Conservation (phyloP, 2,329 filamentous ascomycete genomes). For the Fusarium tuaranense region DNA sequence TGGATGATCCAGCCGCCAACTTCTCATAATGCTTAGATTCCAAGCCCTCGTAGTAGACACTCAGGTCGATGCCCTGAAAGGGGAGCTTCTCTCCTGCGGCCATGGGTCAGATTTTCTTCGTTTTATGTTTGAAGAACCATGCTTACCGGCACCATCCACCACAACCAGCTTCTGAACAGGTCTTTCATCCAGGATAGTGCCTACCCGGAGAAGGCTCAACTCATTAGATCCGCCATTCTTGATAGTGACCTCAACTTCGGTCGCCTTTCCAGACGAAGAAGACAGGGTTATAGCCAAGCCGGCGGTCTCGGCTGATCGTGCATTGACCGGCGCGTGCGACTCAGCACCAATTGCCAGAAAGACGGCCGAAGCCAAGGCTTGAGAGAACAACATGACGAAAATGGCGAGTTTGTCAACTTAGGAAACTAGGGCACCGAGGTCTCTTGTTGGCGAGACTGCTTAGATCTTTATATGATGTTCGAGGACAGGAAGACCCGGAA, state of each 20-base stretch:
- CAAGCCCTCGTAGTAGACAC: conserved; percentile 27
- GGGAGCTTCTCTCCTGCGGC: not conserved
- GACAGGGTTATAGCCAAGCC: conserved; percentile 2
- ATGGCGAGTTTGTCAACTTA: not conserved
- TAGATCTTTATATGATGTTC: not conserved
- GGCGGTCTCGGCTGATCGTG: not conserved
- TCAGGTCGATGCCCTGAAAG: conserved; percentile 28
- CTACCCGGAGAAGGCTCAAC: conserved; percentile 21
- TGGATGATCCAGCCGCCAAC: conserved; percentile 15
- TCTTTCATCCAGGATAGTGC: conserved; percentile 27
- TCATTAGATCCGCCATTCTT: conserved; percentile 9
- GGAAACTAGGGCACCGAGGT: not conserved
- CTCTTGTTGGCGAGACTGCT: not conserved
- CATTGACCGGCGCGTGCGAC: not conserved
- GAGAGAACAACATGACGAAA: not conserved
- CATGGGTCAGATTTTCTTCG: not conserved
- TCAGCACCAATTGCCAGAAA: not conserved
- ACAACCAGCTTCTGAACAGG: conserved; percentile 29
- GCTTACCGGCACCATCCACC: conserved; percentile 7
- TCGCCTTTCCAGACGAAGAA: not conserved
- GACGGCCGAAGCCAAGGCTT: not conserved
- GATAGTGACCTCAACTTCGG: conserved; percentile 15
- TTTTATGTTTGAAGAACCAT: rapidly evolving
- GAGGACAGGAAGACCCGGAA: not conserved
- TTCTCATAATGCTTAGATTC: conserved; percentile 13